Percentiles rank a stretch among this genome's conserved stretches.
These are phyloP conservation scores for Fusarium denticulatum DNA, from an alignment of 2,329 filamentous ascomycete genomes.

Conservation along the genomic window DNA sequence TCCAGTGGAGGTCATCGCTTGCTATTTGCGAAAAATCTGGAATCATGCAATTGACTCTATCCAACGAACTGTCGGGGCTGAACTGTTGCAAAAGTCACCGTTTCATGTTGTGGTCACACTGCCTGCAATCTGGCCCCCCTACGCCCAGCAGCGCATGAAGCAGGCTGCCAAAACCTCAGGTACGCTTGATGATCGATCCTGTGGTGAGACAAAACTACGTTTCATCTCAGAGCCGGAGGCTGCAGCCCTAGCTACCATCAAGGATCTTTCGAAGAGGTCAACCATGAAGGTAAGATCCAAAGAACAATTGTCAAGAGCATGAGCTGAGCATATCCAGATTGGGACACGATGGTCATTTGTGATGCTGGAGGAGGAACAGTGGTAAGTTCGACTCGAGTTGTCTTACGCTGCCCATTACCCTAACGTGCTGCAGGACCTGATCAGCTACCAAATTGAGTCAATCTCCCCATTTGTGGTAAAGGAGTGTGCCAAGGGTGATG, in stretches of 20 bases:
- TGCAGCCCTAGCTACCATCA: too few species aligned
- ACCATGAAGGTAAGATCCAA: constrained; percentile 40
- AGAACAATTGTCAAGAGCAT: too few species aligned
- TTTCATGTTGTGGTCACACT: constrained; percentile 30
- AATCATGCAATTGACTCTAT: constrained; percentile 43
- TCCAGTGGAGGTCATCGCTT: constrained; percentile 43
- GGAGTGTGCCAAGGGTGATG: constrained; percentile 52
- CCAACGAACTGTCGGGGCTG: constrained; percentile 16
- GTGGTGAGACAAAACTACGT: too few species aligned
- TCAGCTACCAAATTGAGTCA: constrained; percentile 48
- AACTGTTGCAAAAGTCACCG: constrained; percentile 19
- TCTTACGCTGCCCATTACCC: accelerated
- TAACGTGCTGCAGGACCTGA: constrained; percentile 48
- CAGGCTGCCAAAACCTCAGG: too few species aligned
- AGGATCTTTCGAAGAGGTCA: constrained; percentile 14
- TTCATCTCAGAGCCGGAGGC: too few species aligned
- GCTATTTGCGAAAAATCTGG: constrained; percentile 50
- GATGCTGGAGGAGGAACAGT: constrained; percentile 53
- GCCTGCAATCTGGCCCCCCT: too few species aligned
- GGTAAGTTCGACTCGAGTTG: constrained; percentile 18
- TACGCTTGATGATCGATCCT: too few species aligned
- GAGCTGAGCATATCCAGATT: too few species aligned
- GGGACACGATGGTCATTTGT: too few species aligned
- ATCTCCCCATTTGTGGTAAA: constrained; percentile 43
- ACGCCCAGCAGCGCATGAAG: too few species aligned